phyloP scores from a whole-genome alignment of 345 rosid species.

The Melaleuca alternifolia region DNA sequence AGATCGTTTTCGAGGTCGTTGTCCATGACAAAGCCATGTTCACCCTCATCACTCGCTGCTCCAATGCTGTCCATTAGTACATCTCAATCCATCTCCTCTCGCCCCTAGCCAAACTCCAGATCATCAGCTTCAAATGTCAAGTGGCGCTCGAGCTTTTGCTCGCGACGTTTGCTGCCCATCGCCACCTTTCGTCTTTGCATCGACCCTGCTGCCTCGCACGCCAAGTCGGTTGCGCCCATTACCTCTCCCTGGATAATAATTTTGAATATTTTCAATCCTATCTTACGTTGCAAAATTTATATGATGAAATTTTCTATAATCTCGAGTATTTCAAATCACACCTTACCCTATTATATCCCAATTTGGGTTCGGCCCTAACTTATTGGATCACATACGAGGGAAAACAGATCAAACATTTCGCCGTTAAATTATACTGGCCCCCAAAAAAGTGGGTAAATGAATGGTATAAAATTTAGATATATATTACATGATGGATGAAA shows the following conservation, averaged over 20 bases:
- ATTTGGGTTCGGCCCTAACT: fast-evolving
- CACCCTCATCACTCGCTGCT: not conserved
- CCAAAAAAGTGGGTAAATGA: fast-evolving
- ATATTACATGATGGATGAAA: too few species aligned
- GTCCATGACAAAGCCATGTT: too few species aligned
- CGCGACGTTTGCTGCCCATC: not conserved
- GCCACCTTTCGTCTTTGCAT: fast-evolving
- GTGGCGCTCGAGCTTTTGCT: not conserved
- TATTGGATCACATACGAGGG: not conserved
- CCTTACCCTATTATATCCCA: not conserved
- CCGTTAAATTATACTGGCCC: not conserved
- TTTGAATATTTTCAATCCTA: fast-evolving
- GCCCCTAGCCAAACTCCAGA: fast-evolving
- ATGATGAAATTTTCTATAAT: not conserved
- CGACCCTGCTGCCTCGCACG: not conserved
- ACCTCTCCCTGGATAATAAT: fast-evolving
- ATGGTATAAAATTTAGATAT: fast-evolving
- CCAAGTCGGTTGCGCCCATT: fast-evolving
- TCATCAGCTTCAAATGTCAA: not conserved
- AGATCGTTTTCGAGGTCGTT: not conserved
- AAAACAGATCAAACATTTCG: not conserved
- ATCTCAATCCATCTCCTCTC: not conserved
- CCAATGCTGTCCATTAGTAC: fast-evolving
- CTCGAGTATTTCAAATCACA: not conserved
- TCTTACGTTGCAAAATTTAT: not conserved